Evolutionary conservation across 2,329 filamentous ascomycete species (phyloP).

Genomic region (Stagonosporopsis cucurbitacearum): DNA sequence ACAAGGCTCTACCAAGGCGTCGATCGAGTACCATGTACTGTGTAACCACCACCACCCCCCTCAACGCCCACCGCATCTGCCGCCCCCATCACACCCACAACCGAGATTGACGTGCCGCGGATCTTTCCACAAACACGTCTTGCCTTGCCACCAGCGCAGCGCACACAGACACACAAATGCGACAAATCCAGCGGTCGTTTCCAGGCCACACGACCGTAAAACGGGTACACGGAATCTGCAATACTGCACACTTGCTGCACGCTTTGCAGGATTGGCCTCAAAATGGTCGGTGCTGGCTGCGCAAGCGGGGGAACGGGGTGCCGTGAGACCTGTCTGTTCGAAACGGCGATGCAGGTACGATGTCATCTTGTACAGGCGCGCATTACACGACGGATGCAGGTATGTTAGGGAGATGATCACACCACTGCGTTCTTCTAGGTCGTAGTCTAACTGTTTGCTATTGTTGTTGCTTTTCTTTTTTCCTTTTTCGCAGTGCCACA

Average conservation of each 20-base stretch:
- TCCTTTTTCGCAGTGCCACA: neutral
- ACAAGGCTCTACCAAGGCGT: neutral
- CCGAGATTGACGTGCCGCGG: constrained; percentile 12
- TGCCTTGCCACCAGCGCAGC: constrained; percentile 8
- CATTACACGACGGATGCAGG: neutral
- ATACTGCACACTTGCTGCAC: constrained; percentile 3
- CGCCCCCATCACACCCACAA: neutral
- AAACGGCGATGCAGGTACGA: constrained; percentile 12
- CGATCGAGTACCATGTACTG: constrained; percentile 13
- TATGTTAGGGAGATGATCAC: constrained; percentile 1
- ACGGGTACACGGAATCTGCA: constrained; percentile 19
- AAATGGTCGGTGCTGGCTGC: constrained; percentile 2
- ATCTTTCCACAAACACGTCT: neutral
- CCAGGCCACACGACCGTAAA: constrained; percentile 13
- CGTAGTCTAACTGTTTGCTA: neutral
- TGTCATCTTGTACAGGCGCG: constrained; percentile 11
- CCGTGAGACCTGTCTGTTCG: constrained; percentile 1
- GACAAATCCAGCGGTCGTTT: constrained; percentile 16
- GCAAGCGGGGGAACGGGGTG: neutral
- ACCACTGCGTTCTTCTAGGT: constrained; percentile 2
- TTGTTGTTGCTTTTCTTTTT: neutral
- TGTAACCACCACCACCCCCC: constrained; percentile 17
- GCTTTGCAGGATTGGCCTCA: constrained; percentile 3
- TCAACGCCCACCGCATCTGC: constrained; percentile 7
- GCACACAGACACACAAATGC: constrained; percentile 5